Conservation (phyloP, 768 basidiomycete species). For the Chalciporus chontae region DNA sequence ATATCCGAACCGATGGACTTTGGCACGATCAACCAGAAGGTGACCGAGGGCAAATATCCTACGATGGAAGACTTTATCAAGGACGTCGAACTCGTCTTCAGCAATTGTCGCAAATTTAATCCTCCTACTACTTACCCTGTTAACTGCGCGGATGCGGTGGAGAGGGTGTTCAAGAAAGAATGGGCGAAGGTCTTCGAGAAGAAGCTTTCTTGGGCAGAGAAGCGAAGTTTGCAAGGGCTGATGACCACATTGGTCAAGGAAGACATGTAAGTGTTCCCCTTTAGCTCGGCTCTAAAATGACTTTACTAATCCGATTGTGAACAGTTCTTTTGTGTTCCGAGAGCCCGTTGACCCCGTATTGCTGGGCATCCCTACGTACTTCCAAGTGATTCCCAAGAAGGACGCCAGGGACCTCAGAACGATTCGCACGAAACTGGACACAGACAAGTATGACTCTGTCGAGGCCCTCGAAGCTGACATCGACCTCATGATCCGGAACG, state of each 20-base stretch:
- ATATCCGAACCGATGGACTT: conserved; percentile 94
- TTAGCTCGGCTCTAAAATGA: neutral
- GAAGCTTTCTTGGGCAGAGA: conserved; percentile 76
- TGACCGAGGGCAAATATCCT: conserved; percentile 63
- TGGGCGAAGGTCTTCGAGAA: conserved; percentile 76
- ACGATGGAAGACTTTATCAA: conserved; percentile 79
- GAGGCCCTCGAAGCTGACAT: conserved; percentile 84
- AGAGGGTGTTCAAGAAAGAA: conserved; percentile 76
- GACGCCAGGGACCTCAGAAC: conserved; percentile 84
- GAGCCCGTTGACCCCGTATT: conserved; percentile 86
- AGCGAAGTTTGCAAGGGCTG: conserved; percentile 68
- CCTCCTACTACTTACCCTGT: conserved; percentile 74
- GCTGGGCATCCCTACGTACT: conserved; percentile 84
- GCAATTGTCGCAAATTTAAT: conserved; percentile 92
- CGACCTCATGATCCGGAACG: conserved; percentile 84
- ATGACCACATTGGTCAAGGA: conserved; percentile 71
- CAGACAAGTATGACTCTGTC: conserved; percentile 75
- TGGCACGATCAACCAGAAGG: conserved; percentile 69
- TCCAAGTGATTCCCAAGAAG: conserved; percentile 78
- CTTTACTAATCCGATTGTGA: neutral
- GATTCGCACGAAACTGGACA: conserved; percentile 77
- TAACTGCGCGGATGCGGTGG: conserved; percentile 67
- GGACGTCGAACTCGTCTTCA: conserved; percentile 80
- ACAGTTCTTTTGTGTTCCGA: conserved; percentile 73
- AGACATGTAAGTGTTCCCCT: conserved; percentile 45